A percentile compares a stretch with the other conserved stretches of the same genome.
These are phyloP conservation scores for Neurospora africana DNA, from an alignment of 495 filamentous ascomycete genomes.

Conservation along the genomic window DNA sequence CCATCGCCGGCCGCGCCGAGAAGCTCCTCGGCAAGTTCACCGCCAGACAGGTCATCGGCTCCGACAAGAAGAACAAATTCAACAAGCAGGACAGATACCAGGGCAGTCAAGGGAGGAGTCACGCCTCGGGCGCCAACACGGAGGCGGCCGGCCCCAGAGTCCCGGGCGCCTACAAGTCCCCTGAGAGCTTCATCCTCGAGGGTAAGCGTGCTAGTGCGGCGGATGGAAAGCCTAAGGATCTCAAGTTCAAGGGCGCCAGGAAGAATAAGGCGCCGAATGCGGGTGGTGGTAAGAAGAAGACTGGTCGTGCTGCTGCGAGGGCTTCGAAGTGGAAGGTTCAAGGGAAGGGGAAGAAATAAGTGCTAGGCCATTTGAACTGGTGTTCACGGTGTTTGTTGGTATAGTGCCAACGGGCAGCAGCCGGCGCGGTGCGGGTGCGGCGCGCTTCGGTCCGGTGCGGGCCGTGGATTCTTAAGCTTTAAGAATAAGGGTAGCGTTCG, in stretches of 20 bases:
- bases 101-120: conserved; percentile 6
- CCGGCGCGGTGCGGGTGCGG: neutral
- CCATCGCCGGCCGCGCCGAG: conserved; percentile 64
- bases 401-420: neutral
- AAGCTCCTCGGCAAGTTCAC: conserved; percentile 77
- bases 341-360: conserved; percentile 2
- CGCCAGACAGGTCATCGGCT: conserved; percentile 45
- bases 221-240: conserved; percentile 47
- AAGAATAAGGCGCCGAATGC: conserved; percentile 22
- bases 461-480: neutral
- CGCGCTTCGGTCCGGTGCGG: neutral
- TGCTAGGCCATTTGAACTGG: neutral
- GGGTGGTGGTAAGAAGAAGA: conserved; percentile 29
- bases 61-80: conserved; percentile 19
- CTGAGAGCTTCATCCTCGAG: conserved; percentile 76
- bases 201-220: conserved; percentile 68
- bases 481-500: neutral
- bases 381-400: neutral
- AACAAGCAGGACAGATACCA: conserved; percentile 15
- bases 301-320: conserved; percentile 19
- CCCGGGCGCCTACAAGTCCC: conserved; percentile 26
- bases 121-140: neutral
- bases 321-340: conserved; percentile 52
- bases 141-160: conserved; percentile 9
- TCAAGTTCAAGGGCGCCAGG: conserved; percentile 50